phyloP scores from a whole-genome alignment of 768 basidiomycete genomes.

The Mycena latifolia region DNA sequence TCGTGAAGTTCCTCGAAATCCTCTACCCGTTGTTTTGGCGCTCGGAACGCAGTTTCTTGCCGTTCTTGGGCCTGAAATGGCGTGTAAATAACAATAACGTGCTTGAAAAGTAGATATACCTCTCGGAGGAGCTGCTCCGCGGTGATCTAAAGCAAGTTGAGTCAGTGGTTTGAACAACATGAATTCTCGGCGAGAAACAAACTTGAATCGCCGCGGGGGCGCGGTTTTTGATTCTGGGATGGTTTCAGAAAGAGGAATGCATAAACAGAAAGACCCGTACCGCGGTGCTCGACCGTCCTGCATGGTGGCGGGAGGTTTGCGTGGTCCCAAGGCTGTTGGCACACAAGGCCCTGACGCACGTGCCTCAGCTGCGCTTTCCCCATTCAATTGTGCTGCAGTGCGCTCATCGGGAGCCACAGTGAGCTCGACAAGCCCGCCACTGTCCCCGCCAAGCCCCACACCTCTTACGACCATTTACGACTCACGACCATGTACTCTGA shows the following conservation, averaged over 20 bases:
- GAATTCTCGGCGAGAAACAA: constrained; percentile 39
- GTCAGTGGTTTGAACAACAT: constrained; percentile 24
- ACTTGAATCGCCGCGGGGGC: constrained; percentile 96
- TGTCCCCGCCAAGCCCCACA: constrained; percentile 2
- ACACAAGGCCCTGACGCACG: constrained; percentile 5
- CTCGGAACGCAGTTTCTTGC: constrained; percentile 91
- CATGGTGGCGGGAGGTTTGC: constrained; percentile 55
- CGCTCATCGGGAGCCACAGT: constrained; percentile 12
- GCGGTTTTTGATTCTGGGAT: constrained; percentile 90
- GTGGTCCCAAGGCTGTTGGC: neutral
- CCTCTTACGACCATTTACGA: constrained; percentile 34
- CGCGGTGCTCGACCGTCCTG: constrained; percentile 87
- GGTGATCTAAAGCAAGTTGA: constrained; percentile 77
- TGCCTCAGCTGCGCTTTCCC: neutral
- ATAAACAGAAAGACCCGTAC: constrained; percentile 53
- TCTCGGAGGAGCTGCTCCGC: constrained; percentile 98
- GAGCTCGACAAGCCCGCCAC: constrained; percentile 18
- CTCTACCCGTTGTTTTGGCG: constrained; percentile 95
- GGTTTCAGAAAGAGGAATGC: no score
- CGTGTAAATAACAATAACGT: constrained; percentile 12
- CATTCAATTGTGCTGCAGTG: neutral
- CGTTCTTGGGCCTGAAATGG: constrained; percentile 89
- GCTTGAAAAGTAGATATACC: constrained; percentile 52
- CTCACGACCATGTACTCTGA: constrained; percentile 54
- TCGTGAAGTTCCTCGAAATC: constrained; percentile 94